Conservation (phyloP, 257 asterid genomes). For the Nicotiana noctiflora region DNA sequence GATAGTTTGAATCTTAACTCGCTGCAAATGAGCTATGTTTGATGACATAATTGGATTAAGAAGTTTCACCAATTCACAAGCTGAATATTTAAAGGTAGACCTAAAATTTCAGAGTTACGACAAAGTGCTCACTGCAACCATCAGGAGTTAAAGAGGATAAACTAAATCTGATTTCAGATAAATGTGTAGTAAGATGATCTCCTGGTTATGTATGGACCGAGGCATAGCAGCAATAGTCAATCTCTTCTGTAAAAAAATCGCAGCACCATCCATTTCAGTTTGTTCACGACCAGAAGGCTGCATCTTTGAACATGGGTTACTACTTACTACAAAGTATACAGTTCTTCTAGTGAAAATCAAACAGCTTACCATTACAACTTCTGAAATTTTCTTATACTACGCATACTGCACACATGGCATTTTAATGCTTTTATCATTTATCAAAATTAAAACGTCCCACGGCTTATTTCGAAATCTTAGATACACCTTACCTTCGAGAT, state of each 20-base stretch:
- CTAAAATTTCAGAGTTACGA: background rate
- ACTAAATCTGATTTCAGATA: background rate
- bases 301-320: background rate
- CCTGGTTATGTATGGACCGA: background rate
- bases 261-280: background rate
- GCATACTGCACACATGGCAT: background rate
- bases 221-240: background rate
- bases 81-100: background rate
- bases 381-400: background rate
- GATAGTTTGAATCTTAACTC: background rate
- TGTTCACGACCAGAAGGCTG: background rate
- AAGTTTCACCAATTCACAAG: background rate
- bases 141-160: background rate
- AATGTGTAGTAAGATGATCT: background rate
- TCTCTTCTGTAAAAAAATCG: background rate
- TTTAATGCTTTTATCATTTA: conserved; percentile 2
- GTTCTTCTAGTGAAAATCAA: background rate
- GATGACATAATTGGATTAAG: background rate
- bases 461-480: conserved; percentile 3
- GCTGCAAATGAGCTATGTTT: background rate
- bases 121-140: background rate
- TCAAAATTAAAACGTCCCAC: background rate
- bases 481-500: conserved; percentile 60
- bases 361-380: background rate
- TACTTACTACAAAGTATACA: background rate